Percentiles rank a stretch among this genome's conserved stretches.
Evolutionary conservation across 768 basidiomycete species (phyloP).

Genomic region (Antrodiella citrinella): DNA sequence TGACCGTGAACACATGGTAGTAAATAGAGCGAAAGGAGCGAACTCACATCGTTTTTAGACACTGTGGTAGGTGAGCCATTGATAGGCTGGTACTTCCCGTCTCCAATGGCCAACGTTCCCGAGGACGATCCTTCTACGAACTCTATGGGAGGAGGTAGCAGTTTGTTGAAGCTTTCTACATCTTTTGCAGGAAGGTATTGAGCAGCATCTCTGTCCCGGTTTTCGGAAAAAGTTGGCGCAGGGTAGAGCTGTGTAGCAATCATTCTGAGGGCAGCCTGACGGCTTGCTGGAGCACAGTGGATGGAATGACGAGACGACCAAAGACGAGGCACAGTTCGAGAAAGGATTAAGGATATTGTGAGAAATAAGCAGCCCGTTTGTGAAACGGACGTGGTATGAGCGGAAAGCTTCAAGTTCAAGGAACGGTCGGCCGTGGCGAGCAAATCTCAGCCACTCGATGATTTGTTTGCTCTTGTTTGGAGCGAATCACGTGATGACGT

Average conservation of each 20-base stretch:
- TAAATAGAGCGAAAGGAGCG: conserved; percentile 3
- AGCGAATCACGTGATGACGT: too few species aligned
- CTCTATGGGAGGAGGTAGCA: conserved; percentile 76
- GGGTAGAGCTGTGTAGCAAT: conserved; percentile 59
- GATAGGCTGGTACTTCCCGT: conserved; percentile 77
- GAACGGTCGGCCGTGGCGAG: too few species aligned
- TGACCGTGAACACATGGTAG: too few species aligned
- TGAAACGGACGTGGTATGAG: neutral
- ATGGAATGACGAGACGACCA: neutral
- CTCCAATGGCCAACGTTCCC: conserved; percentile 59
- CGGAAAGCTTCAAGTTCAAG: too few species aligned
- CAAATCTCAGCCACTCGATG: too few species aligned
- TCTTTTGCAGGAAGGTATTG: conserved; percentile 64
- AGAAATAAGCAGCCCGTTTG: conserved; percentile 2
- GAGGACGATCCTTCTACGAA: conserved; percentile 82
- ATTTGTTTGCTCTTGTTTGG: neutral
- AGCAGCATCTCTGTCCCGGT: conserved; percentile 36
- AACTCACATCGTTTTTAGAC: conserved; percentile 40
- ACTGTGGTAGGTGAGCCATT: conserved; percentile 51
- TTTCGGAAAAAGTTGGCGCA: conserved; percentile 41
- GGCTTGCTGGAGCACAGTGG: neutral
- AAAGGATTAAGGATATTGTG: neutral
- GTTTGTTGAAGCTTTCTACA: conserved; percentile 65
- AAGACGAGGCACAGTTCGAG: too few species aligned
- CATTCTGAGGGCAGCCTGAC: conserved; percentile 33